phyloP scores from a whole-genome alignment of 352 stramenopile genomes.

The Vaucheria bursata region DNA sequence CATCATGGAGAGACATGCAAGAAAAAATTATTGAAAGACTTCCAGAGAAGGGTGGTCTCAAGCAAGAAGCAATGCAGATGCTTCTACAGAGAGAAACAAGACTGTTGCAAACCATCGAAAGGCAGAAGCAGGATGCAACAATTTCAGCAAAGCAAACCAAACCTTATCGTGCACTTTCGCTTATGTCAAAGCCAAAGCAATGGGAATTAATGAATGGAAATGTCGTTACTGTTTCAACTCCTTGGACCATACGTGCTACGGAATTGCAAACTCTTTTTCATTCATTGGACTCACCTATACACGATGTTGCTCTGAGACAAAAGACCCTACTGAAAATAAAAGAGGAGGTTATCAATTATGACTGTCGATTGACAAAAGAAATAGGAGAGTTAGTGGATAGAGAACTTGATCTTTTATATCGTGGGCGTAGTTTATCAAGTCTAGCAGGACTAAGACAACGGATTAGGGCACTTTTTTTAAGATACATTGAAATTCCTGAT shows the following conservation, averaged over 20 bases:
- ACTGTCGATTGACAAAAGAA: conserved; percentile 71
- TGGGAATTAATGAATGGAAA: conserved; percentile 81
- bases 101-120: conserved; percentile 67
- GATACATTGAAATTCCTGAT: conserved; percentile 78
- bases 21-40: conserved; percentile 42
- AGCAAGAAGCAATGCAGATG: conserved; percentile 33
- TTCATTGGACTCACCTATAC: conserved; percentile 54
- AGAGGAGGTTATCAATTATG: conserved; percentile 75
- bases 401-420: conserved; percentile 79
- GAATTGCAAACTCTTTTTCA: conserved; percentile 56
- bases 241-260: conserved; percentile 65
- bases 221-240: conserved; percentile 74
- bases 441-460: conserved; percentile 72
- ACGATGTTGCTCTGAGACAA: conserved; percentile 68
- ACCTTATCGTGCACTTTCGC: conserved; percentile 72
- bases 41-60: conserved; percentile 8
- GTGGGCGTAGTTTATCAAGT: conserved; percentile 64
- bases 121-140: conserved; percentile 68
- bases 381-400: conserved; percentile 81
- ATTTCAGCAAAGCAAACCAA: conserved; percentile 59
- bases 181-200: conserved; percentile 73
- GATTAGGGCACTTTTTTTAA: conserved; percentile 59
- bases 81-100: conserved; percentile 56
- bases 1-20: conserved; percentile 76
- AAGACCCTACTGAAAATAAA: conserved; percentile 82